Base-by-base conservation (phyloP, 495 filamentous ascomycete genomes). In the Haplographium delicatum region DNA sequence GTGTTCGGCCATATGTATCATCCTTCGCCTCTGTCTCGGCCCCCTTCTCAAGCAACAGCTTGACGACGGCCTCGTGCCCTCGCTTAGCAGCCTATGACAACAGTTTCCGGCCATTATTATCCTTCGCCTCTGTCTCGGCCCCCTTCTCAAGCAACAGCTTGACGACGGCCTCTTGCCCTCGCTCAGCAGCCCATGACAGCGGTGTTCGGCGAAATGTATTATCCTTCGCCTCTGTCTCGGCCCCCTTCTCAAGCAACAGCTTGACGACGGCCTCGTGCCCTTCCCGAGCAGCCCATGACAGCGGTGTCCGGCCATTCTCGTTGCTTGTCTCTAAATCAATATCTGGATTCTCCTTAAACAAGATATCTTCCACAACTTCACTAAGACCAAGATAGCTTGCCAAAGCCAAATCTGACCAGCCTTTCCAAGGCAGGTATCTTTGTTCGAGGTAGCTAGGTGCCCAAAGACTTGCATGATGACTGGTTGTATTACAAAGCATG, bases 281-380 rank as follows among this genome's bases (percentile, higher is more conserved):
- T 5, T 45, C 4, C 15, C 5, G 5, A 6, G 43, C 43, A 10
- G 43, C 43, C 43, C 22, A 30, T 18, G 22, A 45, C 7, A 45
- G 43, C 23, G 43, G 4, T 16, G 43, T 28, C 25, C 23, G 43
- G 3, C 38, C 15, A 5, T 41, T 26, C 7, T 77, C 72, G n/a
- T 81, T 47, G 10, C 37, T 51, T 9, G 34, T 13, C 19, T 60
- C 37, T 16, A 50, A 13, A 31, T 60, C 25, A 44, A 54, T 37
- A 37, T 33, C 30, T 38, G 46, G 30, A 16, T 33, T 33, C 16
- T 47, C 44, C 26, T 47, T 47, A 33, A 37, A 31, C 16, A 44
- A 44, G 42, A 44, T 30, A 44, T 30, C 42, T 30, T 44, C 11
- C 10, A 44, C 42, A 28, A 44, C 42, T 25, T 44, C 22, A 30